Base-by-base conservation (phyloP, 768 basidiomycete genomes). In the Lyophyllum decastes region DNA sequence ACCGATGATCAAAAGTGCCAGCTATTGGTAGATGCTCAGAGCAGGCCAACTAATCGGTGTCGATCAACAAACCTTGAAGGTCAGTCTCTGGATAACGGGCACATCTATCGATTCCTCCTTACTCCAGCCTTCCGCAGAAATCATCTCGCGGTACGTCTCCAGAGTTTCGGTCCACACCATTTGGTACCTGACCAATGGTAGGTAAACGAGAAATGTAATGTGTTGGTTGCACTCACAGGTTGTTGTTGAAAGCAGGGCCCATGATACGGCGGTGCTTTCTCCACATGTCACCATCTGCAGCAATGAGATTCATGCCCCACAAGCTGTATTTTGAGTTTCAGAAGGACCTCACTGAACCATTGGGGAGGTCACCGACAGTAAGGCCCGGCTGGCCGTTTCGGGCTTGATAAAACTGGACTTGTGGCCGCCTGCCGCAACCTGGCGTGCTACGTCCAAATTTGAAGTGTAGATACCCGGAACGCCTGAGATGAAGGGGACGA, bases 271-370 rank as follows among this genome's bases (percentile, higher is more conserved):
- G 68, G 60, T 83, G 81, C 46, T 73, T 77, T 51, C 77, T 72
- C 78, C 80, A 82, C 2, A 63, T 67, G 7, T 79, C 76, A 3
- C 73, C 76, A 50, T 79, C 77, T 1, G 76, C 71, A 8, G 78
- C 72, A n/a, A 78, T 63, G 8, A 83, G 67, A 56, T 81, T 83
- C 70, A 74, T 73, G 2, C 81, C 82, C 70, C 76, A 81, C 16
- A 76, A 57, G 1, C 76, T 77, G 70, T 60, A 72, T 59, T 12
- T 73, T 52, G 46, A 66, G 2, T 16, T 38, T 53, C 34, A 54
- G 43, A 30, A 25, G 11, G 58, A 26, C 35, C 1, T 38, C 11
- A 10, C 38, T 51, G 14, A 0, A 17, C 24, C 25, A 26, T 0
- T 34, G 45, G 53, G n/a, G 21, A 41, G 4, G 38, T 44, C 12